Evolutionary conservation across 495 filamentous ascomycete genomes (phyloP).

Genomic region (Daldinia loculata): DNA sequence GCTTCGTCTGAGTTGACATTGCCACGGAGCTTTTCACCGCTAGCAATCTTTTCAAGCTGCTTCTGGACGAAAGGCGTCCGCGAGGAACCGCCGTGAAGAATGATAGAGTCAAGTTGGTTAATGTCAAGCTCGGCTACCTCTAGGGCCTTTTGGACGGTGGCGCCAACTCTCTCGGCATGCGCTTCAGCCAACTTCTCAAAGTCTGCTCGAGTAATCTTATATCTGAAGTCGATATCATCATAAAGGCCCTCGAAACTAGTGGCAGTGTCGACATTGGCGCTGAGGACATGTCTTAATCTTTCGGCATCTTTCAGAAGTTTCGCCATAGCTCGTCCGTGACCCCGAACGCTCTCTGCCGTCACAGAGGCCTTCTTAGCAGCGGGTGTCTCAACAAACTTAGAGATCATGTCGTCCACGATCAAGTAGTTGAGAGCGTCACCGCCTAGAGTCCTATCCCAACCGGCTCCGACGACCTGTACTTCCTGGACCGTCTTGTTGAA

Average conservation of each 20-base stretch:
- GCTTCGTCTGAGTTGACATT: slow-evolving; percentile 98
- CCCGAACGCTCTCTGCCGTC: slow-evolving; percentile 65
- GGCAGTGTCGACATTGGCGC: slow-evolving; percentile 85
- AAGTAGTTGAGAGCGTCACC: slow-evolving; percentile 89
- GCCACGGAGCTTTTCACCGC: slow-evolving; percentile 80
- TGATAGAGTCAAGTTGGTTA: slow-evolving; percentile 84
- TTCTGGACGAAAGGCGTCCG: slow-evolving; percentile 95
- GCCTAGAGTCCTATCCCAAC: slow-evolving; percentile 90
- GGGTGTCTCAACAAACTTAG: slow-evolving; percentile 74
- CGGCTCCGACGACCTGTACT: slow-evolving; percentile 81
- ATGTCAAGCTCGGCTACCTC: slow-evolving; percentile 74
- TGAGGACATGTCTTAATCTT: slow-evolving; percentile 85
- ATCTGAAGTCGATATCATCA: slow-evolving; percentile 91
- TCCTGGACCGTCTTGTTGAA: slow-evolving; percentile 98
- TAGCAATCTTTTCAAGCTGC: slow-evolving; percentile 79
- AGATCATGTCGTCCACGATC: slow-evolving; percentile 86
- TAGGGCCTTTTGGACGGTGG: slow-evolving; percentile 78
- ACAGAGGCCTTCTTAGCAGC: slow-evolving; percentile 74
- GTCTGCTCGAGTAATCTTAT: slow-evolving; percentile 81
- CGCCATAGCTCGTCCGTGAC: slow-evolving; percentile 83
- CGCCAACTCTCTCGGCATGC: slow-evolving; percentile 72
- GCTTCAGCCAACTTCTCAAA: slow-evolving; percentile 84
- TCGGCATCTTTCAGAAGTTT: slow-evolving; percentile 94
- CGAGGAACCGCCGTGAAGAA: slow-evolving; percentile 89
- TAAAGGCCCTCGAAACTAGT: slow-evolving; percentile 87